phyloP scores from a whole-genome alignment of 2,329 filamentous ascomycete species.

The Scedosporium apiospermum region DNA sequence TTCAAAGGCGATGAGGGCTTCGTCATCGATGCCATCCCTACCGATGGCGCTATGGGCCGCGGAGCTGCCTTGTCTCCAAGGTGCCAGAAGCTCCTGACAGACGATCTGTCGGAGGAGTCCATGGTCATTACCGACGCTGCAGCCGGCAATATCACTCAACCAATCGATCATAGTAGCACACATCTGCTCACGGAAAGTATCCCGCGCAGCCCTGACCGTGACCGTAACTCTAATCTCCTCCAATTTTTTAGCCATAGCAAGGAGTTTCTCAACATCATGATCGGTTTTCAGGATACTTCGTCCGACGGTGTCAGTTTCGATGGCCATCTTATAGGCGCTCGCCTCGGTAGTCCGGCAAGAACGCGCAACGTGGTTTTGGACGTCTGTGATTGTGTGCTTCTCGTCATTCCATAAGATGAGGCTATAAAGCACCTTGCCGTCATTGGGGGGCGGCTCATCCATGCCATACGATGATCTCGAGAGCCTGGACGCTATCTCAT shows the following conservation, averaged over 20 bases:
- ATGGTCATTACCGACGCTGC: conserved; percentile 71
- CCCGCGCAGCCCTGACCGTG: conserved; percentile 83
- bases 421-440: conserved; percentile 55
- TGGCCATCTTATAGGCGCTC: conserved; percentile 65
- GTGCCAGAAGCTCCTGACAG: conserved; percentile 82
- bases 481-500: conserved; percentile 73
- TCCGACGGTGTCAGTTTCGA: conserved; percentile 83
- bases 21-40: conserved; percentile 71
- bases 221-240: conserved; percentile 95
- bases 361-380: conserved; percentile 79
- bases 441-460: conserved; percentile 13
- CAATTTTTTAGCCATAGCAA: conserved; percentile 74
- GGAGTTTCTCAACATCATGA: conserved; percentile 59
- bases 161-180: conserved; percentile 96
- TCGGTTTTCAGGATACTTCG: conserved; percentile 76
- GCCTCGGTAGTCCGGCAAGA: conserved; percentile 67
- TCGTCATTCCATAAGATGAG: conserved; percentile 96
- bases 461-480: conserved; percentile 63
- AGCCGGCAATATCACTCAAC: conserved; percentile 87
- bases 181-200: conserved; percentile 98
- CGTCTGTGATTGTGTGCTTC: conserved; percentile 91
- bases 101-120: conserved; percentile 71
- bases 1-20: conserved; percentile 53
- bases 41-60: conserved; percentile 73
- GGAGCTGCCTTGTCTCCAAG: conserved; percentile 79